Conservation (phyloP, 2,329 filamentous ascomycete species). For the Paradendryphiella salina region DNA sequence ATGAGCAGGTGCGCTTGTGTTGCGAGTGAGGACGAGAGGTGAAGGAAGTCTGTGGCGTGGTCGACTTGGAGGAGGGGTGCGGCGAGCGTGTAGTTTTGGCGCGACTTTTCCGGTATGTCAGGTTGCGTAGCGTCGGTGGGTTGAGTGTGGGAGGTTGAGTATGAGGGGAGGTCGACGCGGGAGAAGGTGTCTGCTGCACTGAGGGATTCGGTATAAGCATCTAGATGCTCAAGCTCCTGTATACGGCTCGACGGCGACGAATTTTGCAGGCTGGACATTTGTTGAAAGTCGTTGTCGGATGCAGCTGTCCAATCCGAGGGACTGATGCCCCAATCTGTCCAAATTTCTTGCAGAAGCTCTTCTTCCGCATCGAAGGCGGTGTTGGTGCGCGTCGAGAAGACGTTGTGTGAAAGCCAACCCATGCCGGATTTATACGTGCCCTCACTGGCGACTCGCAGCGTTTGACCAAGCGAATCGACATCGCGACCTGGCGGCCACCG, state of each 20-base stretch:
- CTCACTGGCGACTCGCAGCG: conserved; percentile 77
- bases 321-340: conserved; percentile 70
- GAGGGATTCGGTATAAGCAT: conserved; percentile 60
- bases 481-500: conserved; percentile 75
- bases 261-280: background rate
- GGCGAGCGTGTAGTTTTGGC: conserved; percentile 59
- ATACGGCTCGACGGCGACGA: background rate
- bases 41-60: conserved; percentile 50
- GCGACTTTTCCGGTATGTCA: conserved; percentile 57
- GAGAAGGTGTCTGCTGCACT: conserved; percentile 69
- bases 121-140: conserved; percentile 67
- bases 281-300: background rate
- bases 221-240: conserved; percentile 53
- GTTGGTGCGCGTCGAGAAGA: conserved; percentile 48
- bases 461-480: conserved; percentile 66
- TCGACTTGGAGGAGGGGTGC: conserved; percentile 59
- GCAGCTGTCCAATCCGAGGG: conserved; percentile 57
- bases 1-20: conserved; percentile 33
- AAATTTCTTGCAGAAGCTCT: conserved; percentile 66
- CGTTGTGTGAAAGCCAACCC: conserved; percentile 72
- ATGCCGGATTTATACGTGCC: conserved; percentile 77
- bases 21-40: conserved; percentile 43
- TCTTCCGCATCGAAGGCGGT: conserved; percentile 57
- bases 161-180: conserved; percentile 52
- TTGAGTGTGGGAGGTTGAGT: conserved; percentile 46